phyloP scores from a whole-genome alignment of 495 filamentous ascomycete species.

The Elaphomyces granulatus region DNA sequence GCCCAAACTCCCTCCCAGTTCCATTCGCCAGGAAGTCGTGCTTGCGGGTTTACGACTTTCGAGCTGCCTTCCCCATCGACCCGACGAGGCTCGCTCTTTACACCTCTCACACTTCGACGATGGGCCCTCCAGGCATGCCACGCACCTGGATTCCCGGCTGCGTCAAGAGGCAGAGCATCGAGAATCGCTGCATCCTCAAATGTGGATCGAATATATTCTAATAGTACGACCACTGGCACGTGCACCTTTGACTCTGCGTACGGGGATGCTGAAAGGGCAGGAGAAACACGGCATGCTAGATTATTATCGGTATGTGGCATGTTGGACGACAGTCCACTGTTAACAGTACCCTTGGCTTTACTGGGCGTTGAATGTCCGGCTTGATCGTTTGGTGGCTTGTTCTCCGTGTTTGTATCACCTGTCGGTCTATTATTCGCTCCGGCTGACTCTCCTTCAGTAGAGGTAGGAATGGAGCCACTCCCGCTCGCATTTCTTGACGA shows the following conservation, averaged over 20 bases:
- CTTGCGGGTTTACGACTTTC: slow-evolving; percentile 24
- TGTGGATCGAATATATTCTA: slow-evolving; percentile 65
- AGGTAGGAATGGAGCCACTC: slow-evolving; percentile 7
- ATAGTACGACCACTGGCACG: slow-evolving; percentile 31
- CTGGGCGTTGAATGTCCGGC: not conserved
- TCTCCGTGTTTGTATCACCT: not conserved
- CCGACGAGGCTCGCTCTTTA: slow-evolving; percentile 2
- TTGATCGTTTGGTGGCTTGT: not conserved
- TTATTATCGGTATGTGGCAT: not conserved
- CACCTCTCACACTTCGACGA: slow-evolving; percentile 18
- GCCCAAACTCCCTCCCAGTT: slow-evolving; percentile 96
- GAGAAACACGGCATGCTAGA: slow-evolving; percentile 1
- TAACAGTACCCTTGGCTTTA: not conserved
- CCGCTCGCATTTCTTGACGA: slow-evolving; percentile 28
- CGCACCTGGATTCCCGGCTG: slow-evolving; percentile 73
- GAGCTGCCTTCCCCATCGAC: slow-evolving; percentile 4
- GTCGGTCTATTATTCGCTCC: not conserved
- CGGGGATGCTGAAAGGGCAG: slow-evolving; percentile 10
- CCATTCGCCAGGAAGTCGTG: slow-evolving; percentile 64
- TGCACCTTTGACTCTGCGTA: slow-evolving; percentile 12
- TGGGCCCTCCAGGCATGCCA: slow-evolving; percentile 83
- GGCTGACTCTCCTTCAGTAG: no score
- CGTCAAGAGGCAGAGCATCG: slow-evolving; percentile 64
- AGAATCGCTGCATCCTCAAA: slow-evolving; percentile 67
- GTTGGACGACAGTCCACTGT: not conserved